Evolutionary conservation across 768 basidiomycete genomes (phyloP), one percentile per base, ranked within the genome.

Genomic region (Termitomyces sp.): DNA sequence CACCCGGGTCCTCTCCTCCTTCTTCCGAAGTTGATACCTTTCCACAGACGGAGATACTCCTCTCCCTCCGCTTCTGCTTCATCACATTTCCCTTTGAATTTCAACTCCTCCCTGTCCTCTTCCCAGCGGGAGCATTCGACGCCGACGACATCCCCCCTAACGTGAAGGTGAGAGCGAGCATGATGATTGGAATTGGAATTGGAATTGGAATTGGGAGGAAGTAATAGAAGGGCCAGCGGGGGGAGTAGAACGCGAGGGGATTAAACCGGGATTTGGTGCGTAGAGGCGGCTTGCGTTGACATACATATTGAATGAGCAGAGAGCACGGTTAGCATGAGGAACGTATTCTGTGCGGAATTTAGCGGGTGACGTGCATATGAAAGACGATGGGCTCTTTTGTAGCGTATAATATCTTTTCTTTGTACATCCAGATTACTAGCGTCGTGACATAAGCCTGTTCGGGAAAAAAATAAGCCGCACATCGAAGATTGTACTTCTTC

Each of bases 271-370:
- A 70, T 63, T 80, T 83, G 12, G 87, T 83, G 32, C 81, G 78
- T 15, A 90, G 71, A 0, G 92, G 83, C 2, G 85, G 87, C 61
- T 84, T 83, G 41, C 94, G 73, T 99, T 99, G 62, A 99, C 80
- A 65, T 92, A 91, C 86, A 99, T 95, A 70, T 99, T 99, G 69
- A 98, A 88, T 19, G 87, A 89, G 15, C 96, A 83, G 15, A 99
- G 77, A 0, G 94, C 85, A 44, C 87, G 83, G 70, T 98, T 99
- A 8, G 95, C 93, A 62, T 98, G 94, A 2, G 93, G 93, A 28
- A 98, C 91, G 65, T 98, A 99, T 74, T n/a, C 96, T 98, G 67
- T 55, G 22, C 15, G 19, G 4, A 0, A n/a, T 41, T 35, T 15
- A 34, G 17, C 26, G 42, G 32, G 19, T 22, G 26, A 17, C 2